Evolutionary conservation across 2,329 filamentous ascomycete genomes (phyloP), one percentile per base, ranked within the genome.

Genomic region (Venturia aucupariae): DNA sequence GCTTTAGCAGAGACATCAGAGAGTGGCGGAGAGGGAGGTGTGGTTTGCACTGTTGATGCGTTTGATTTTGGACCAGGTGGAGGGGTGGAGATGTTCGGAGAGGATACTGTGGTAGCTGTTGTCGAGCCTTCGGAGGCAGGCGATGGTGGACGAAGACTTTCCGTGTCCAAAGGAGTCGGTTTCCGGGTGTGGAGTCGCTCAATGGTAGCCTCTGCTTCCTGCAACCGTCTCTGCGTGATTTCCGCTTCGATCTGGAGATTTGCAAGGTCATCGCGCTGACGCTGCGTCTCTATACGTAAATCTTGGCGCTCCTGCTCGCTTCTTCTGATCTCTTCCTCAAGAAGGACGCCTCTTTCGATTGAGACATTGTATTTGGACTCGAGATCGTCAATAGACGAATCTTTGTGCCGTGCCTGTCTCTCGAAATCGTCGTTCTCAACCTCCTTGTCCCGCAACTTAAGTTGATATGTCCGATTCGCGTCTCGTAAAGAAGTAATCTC

Each of bases 401-500:
- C 92, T 35, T 93, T 97, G 76, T 97, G 94, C 70, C 94, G 87
- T 69, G 94, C 93, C 78, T 97, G 93, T 69, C 92, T 87, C 80
- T 99, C 94, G 74, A 93, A 97, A 76, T 99, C 94, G 80, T 99
- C 94, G 78, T 97, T 99, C 74, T 90, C 91, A 64, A 99, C 94
- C 77, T 99, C 94, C 70, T 93, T 96, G 75, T 99, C 94, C 69
- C 94, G 88, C 65, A 99, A 80, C 76, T 84, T 90, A 67, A 96
- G 81, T 71, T 94, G 89, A 67, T 97, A 78, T 3, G 88, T 87
- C 68, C 94, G 83, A 75, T 92, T 95, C 60, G 86, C 76, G 69
- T 99, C 92, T 72, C 94, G 89, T 70, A 99, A 82, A 10, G 84
- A 88, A 7, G 94, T 99, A 71, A 99, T 92, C 76, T 99, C 94